phyloP scores from a whole-genome alignment of 2,329 filamentous ascomycete genomes.

The Aaosphaeria pasadenensis region DNA sequence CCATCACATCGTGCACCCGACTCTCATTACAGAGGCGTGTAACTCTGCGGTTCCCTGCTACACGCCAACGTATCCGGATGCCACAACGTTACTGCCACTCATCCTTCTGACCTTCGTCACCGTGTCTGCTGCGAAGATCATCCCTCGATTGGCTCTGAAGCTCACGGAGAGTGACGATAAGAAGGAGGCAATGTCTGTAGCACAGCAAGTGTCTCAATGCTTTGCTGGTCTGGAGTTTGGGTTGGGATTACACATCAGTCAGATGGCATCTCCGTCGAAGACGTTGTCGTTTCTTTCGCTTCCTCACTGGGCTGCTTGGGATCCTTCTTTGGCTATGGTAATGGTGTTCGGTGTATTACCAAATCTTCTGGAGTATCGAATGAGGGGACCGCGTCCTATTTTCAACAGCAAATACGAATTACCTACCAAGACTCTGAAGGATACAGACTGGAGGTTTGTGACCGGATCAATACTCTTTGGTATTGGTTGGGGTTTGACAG shows the following conservation, averaged over 20 bases:
- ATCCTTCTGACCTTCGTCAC: slow-evolving; percentile 35
- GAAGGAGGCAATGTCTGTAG: slow-evolving; percentile 8
- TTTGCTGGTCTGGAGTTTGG: slow-evolving; percentile 51
- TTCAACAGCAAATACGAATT: slow-evolving; percentile 43
- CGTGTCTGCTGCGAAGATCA: slow-evolving; percentile 15
- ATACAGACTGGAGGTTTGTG: slow-evolving; percentile 50
- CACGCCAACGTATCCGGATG: slow-evolving; percentile 42
- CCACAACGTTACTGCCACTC: slow-evolving; percentile 21
- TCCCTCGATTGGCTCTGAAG: slow-evolving; percentile 20
- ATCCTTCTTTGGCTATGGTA: slow-evolving; percentile 50
- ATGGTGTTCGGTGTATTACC: slow-evolving; percentile 51
- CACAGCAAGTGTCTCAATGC: slow-evolving; percentile 40
- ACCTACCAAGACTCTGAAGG: slow-evolving; percentile 43
- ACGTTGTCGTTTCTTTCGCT: slow-evolving; percentile 51
- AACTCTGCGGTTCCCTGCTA: slow-evolving; percentile 44
- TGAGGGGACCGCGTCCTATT: slow-evolving; percentile 34
- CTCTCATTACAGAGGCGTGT: slow-evolving; percentile 41
- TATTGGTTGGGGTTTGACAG: slow-evolving; percentile 50
- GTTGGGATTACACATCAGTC: slow-evolving; percentile 50
- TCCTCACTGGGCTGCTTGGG: slow-evolving; percentile 42
- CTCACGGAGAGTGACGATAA: slow-evolving; percentile 8
- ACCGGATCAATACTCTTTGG: slow-evolving; percentile 49
- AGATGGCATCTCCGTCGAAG: slow-evolving; percentile 51
- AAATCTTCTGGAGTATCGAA: slow-evolving; percentile 36
- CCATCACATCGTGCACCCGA: slow-evolving; percentile 39